Conservation (phyloP, 140 eudicot genomes). For the Senecio squalidus region DNA sequence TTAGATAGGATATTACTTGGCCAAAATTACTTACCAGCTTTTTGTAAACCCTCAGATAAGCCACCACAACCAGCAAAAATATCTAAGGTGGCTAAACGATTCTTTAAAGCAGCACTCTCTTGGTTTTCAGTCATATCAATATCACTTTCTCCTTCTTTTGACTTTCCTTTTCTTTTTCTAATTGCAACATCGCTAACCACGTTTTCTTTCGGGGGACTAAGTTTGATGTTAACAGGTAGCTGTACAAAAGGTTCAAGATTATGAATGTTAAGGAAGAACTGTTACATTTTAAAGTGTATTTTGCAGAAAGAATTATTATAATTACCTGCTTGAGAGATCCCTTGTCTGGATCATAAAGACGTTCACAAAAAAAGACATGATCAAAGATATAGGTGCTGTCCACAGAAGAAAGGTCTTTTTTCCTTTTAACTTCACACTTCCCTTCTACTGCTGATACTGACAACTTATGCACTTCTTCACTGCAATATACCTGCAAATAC, state of each 20-base stretch:
- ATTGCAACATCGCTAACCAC: constrained; percentile 28
- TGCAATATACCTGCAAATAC: constrained; percentile 50
- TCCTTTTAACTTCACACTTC: constrained; percentile 65
- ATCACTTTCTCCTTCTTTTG: constrained; percentile 44
- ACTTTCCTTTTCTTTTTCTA: constrained; percentile 55
- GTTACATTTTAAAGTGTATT: neutral
- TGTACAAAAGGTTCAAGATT: constrained; percentile 11
- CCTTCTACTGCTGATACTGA: constrained; percentile 47
- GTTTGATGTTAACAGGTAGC: constrained; percentile 52
- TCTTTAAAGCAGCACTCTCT: constrained; percentile 6
- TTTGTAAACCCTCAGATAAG: constrained; percentile 66
- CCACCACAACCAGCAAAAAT: constrained; percentile 95
- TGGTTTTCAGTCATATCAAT: constrained; percentile 20
- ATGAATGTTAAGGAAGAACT: neutral
- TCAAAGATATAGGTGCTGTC: constrained; percentile 37
- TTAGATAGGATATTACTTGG: neutral
- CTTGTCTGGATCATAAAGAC: constrained; percentile 46
- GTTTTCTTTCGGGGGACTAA: constrained; percentile 31
- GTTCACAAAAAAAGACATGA: constrained; percentile 59
- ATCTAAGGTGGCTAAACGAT: constrained; percentile 49
- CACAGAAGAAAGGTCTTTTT: constrained; percentile 30
- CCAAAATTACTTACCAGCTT: constrained; percentile 43
- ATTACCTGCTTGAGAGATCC: constrained; percentile 70
- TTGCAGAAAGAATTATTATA: neutral
- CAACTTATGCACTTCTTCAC: constrained; percentile 39